These are phyloP conservation scores for Phytophthora cactorum DNA, from an alignment of 352 stramenopile species.

Conservation along the genomic window DNA sequence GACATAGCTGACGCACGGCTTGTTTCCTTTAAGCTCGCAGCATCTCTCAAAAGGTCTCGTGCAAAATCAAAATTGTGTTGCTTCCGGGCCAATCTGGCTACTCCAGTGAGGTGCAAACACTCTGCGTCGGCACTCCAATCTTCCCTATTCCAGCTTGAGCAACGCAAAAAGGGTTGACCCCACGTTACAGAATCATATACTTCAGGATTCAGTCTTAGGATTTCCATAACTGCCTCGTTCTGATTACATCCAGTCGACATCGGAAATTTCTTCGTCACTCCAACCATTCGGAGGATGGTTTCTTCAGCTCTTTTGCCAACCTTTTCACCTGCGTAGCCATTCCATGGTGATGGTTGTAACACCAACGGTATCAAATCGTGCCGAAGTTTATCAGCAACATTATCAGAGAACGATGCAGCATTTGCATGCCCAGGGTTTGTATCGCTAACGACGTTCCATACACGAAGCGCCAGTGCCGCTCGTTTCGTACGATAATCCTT, in stretches of 20 bases:
- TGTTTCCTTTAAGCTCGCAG: constrained; percentile 9
- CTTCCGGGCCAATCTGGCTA: constrained; percentile 57
- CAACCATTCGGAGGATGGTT: constrained; percentile 30
- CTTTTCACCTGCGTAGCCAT: constrained; percentile 44
- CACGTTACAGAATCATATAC: constrained; percentile 47
- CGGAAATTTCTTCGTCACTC: not conserved
- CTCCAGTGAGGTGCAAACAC: constrained; percentile 32
- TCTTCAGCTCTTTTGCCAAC: constrained; percentile 46
- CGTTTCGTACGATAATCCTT: constrained; percentile 2
- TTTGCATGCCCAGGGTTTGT: constrained; percentile 1
- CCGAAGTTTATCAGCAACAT: constrained; percentile 16
- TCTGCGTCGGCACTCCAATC: constrained; percentile 10
- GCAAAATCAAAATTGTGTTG: constrained; percentile 61
- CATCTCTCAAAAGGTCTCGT: constrained; percentile 39
- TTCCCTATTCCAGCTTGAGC: not conserved
- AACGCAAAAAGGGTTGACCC: constrained; percentile 34
- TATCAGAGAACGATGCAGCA: not conserved
- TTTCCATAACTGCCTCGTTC: not conserved
- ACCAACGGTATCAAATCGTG: constrained; percentile 35
- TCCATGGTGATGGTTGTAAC: constrained; percentile 39
- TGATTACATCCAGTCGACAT: constrained; percentile 1
- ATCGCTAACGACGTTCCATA: constrained; percentile 37
- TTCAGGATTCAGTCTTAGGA: constrained; percentile 32
- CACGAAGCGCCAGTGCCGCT: constrained; percentile 25
- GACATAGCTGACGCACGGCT: constrained; percentile 6